Conservation (phyloP, 2,329 filamentous ascomycete genomes). For the Colletotrichum tropicicola region DNA sequence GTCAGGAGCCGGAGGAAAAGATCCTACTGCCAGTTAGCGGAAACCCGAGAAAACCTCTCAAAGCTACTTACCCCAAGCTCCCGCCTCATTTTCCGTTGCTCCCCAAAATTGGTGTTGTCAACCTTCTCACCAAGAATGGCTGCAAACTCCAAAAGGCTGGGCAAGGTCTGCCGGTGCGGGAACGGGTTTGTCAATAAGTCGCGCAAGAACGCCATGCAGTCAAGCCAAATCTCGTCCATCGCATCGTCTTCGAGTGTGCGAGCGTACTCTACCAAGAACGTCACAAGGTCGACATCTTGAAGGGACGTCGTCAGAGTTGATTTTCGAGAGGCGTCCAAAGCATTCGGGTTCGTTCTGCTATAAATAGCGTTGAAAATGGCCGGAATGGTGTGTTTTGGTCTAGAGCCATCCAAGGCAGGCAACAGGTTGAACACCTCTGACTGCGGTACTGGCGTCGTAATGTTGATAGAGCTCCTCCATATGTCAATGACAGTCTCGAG, state of each 20-base stretch:
- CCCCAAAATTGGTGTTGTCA: constrained; percentile 96
- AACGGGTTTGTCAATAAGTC: constrained; percentile 94
- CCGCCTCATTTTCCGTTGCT: constrained; percentile 89
- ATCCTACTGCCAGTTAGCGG: constrained; percentile 66
- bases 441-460: constrained; percentile 57
- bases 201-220: constrained; percentile 89
- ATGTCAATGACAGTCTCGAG: constrained; percentile 89
- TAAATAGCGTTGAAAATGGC: constrained; percentile 97
- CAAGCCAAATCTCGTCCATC: constrained; percentile 97
- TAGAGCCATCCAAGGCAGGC: constrained; percentile 89
- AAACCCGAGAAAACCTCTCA: too few species aligned
- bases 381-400: constrained; percentile 90
- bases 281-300: constrained; percentile 83
- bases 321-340: constrained; percentile 80
- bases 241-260: constrained; percentile 93
- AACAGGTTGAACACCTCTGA: constrained; percentile 83
- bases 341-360: constrained; percentile 86
- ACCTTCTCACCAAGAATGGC: constrained; percentile 93
- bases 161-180: constrained; percentile 90
- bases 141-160: constrained; percentile 86
- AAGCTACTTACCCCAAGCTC: constrained; percentile 78
- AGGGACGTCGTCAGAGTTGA: constrained; percentile 90
- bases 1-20: constrained; percentile 87
- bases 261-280: constrained; percentile 91
- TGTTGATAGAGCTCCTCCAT: constrained; percentile 70